Conservation (phyloP, 441 rosid genomes). For the Populus hybrid region DNA sequence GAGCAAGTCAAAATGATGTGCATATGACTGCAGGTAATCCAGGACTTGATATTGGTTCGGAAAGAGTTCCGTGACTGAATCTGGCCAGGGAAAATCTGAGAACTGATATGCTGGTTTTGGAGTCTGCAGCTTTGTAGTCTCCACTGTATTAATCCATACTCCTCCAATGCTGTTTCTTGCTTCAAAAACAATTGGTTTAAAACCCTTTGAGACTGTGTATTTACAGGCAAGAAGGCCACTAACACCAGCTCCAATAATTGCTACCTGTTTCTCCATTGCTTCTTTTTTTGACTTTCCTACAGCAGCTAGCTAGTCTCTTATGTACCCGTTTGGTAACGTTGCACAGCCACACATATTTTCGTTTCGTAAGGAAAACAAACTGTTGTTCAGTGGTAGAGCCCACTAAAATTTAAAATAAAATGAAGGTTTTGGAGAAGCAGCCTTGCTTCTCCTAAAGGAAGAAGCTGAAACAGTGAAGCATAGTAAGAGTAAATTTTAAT, state of each 20-base stretch:
- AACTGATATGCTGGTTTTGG: slow-evolving; percentile 36
- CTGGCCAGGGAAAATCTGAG: slow-evolving; percentile 52
- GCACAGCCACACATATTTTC: too few relatives aligned
- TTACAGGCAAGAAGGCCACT: slow-evolving; percentile 57
- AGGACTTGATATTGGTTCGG: slow-evolving; percentile 35
- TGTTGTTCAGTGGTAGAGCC: too few relatives aligned
- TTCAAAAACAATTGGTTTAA: slow-evolving; percentile 43
- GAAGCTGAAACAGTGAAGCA: too few relatives aligned
- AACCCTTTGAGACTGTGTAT: slow-evolving; percentile 38
- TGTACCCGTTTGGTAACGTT: too few relatives aligned
- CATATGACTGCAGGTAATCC: slow-evolving; percentile 25
- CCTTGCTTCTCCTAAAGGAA: too few relatives aligned
- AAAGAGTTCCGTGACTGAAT: slow-evolving; percentile 24
- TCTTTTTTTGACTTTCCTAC: not conserved
- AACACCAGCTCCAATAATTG: slow-evolving; percentile 44
- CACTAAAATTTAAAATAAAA: too few relatives aligned
- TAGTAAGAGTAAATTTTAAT: too few relatives aligned
- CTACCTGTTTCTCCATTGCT: slow-evolving; percentile 18
- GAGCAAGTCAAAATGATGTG: slow-evolving; percentile 26
- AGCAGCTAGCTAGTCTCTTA: not conserved
- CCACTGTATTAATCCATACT: slow-evolving; percentile 34
- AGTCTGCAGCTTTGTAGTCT: slow-evolving; percentile 45
- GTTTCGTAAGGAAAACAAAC: too few relatives aligned
- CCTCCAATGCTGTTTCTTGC: slow-evolving; percentile 34
- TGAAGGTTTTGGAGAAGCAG: too few relatives aligned